Base-by-base conservation (phyloP, 768 basidiomycete genomes). In the Lentinula sp. region DNA sequence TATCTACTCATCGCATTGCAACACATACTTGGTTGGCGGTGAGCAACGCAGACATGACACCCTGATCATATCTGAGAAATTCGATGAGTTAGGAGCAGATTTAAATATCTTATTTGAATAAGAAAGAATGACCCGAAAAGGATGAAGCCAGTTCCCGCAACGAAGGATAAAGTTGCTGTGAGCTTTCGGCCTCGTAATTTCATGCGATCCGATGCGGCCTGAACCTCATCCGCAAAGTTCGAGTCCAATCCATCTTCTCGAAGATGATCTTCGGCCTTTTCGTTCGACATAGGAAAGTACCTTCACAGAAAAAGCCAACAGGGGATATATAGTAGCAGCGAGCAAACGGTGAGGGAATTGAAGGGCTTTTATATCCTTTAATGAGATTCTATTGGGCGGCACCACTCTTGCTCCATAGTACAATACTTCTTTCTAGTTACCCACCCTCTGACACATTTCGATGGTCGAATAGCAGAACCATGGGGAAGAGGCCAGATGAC, bases 11-110 rank as follows among this genome's bases (percentile, higher is more conserved):
- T 20, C 7, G 13, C 23, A 6, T 23, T 18, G 15, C 33, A 20
- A 6, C 20, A 36, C 41, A 20, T 60, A 82, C 82, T 73, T 82
- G 79, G 50, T 73, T 72, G 0, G 86, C 80, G 4, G 81, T 85
- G 53, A 88, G 70, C 20, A 87, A 73, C 16, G 85, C 84, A n/a
- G 81, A 82, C 85, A 88, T 85, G 36, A 87, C 86, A 46, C 85
- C 86, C 67, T 87, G 87, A 66, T 87, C 86, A 71, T 86, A 87
- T 32, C 84, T 85, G 53, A 13, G 2, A 55, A 12, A 51, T 10
- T 35, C 7, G 13, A 32, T 13, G n/a, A 53, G 18, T 12, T 32
- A 28, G 3, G 28, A 28, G 28, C 28, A 28, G 4, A 39, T 35
- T 9, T 33, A 28, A 2, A 10, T 5, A n/a, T 16, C 41, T 23